phyloP scores from a whole-genome alignment of 768 basidiomycete species.

The Kwoniella dejecticola region DNA sequence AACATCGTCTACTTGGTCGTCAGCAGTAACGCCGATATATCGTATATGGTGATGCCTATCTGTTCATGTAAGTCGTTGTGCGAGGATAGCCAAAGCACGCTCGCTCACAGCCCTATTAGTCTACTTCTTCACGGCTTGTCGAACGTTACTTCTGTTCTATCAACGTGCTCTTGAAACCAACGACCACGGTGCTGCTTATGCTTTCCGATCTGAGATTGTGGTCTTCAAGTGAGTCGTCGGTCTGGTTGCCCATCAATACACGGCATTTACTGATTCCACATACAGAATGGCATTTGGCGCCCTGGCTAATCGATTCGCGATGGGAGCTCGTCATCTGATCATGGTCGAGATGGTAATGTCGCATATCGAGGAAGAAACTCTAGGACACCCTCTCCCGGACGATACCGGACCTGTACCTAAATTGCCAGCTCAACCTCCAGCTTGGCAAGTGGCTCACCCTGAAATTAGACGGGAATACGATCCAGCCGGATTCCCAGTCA shows the following conservation, averaged over 20 bases:
- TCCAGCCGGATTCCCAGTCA: slow-evolving; percentile 4
- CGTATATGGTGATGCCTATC: slow-evolving; percentile 32
- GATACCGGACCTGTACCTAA: background rate
- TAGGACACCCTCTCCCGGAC: slow-evolving; percentile 7
- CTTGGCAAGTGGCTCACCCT: slow-evolving; percentile 13
- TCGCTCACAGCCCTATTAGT: too few relatives aligned
- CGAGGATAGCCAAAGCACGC: too few relatives aligned
- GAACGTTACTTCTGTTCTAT: slow-evolving; percentile 33
- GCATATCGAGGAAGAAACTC: slow-evolving; percentile 13
- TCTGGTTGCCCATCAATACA: background rate
- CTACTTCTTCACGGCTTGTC: slow-evolving; percentile 33
- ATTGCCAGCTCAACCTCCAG: slow-evolving; percentile 10
- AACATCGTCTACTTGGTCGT: slow-evolving; percentile 28
- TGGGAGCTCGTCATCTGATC: slow-evolving; percentile 24
- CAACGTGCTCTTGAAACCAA: slow-evolving; percentile 28
- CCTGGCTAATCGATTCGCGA: slow-evolving; percentile 17
- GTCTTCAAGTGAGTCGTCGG: slow-evolving; percentile 31
- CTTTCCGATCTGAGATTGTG: slow-evolving; percentile 25
- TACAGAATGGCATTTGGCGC: slow-evolving; percentile 19
- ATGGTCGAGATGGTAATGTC: slow-evolving; percentile 24
- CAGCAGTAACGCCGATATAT: slow-evolving; percentile 31
- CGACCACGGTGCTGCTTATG: slow-evolving; percentile 16
- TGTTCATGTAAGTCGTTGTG: slow-evolving; percentile 27
- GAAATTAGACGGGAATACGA: slow-evolving; percentile 3
- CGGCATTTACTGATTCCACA: background rate